These are phyloP conservation scores for Russula foetens DNA, from an alignment of 768 basidiomycete genomes.

Conservation along the genomic window DNA sequence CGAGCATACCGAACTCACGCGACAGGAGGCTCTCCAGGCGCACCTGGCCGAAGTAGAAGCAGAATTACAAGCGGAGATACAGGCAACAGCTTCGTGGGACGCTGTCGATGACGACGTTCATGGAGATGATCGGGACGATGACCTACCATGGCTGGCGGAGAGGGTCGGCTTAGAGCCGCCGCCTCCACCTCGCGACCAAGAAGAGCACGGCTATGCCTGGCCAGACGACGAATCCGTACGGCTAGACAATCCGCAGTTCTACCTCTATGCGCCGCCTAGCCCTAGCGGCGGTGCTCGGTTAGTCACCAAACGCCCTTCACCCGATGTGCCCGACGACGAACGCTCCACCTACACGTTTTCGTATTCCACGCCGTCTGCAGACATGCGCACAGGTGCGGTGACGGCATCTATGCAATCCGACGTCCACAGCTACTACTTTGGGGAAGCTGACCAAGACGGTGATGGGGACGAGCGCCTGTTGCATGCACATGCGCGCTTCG, in stretches of 20 bases:
- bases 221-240: conserved; percentile 14
- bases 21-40: background rate
- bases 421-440: conserved; percentile 2
- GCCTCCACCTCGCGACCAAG: background rate
- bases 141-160: background rate
- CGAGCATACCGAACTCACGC: conserved; percentile 13
- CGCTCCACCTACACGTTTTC: conserved; percentile 10
- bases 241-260: conserved; percentile 17
- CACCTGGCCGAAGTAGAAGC: background rate
- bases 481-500: conserved; percentile 4
- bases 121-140: background rate
- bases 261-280: background rate
- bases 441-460: background rate
- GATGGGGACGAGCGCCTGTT: background rate
- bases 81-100: background rate
- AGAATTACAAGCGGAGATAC: background rate
- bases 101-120: background rate
- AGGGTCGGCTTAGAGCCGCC: background rate
- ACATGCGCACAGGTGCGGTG: background rate
- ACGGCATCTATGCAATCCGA: background rate
- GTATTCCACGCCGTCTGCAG: background rate
- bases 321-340: conserved; percentile 12
- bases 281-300: background rate
- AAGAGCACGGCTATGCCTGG: background rate
- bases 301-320: background rate